Evolutionary conservation across 2,329 filamentous ascomycete genomes (phyloP).

Genomic region (Geosmithia putterillii): DNA sequence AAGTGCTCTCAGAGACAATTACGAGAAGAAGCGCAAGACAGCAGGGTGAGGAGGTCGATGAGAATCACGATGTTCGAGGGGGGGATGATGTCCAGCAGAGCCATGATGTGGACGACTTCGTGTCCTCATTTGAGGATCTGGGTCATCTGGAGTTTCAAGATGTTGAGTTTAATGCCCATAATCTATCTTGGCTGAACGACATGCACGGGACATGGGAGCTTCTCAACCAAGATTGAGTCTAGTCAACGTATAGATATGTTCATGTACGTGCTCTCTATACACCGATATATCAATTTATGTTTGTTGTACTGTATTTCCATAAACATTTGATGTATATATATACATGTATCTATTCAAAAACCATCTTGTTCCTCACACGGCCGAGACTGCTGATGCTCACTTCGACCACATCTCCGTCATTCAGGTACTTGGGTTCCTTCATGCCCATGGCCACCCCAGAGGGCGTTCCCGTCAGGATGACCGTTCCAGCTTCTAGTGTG

Average conservation of each 20-base stretch:
- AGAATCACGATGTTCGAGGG: neutral
- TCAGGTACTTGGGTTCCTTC: conserved; percentile 27
- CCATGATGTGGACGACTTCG: conserved; percentile 9
- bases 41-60: conserved; percentile 3
- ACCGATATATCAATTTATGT: neutral
- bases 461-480: conserved; percentile 35
- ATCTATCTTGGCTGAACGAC: conserved; percentile 20
- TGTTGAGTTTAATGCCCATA: conserved; percentile 16
- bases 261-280: no score
- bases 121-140: conserved; percentile 8
- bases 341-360: conserved; percentile 10
- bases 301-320: no score
- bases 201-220: conserved; percentile 17
- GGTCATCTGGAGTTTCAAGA: conserved; percentile 11
- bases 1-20: conserved; percentile 5
- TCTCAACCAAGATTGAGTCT: conserved; percentile 8
- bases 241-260: no score
- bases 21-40: conserved; percentile 2
- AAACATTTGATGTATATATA: neutral
- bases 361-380: conserved; percentile 23
- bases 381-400: conserved; percentile 24
- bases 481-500: conserved; percentile 37
- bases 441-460: conserved; percentile 34
- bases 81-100: neutral
- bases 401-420: conserved; percentile 29